Conservation (phyloP, 306 rosid species). For the Cucumis sativus region DNA sequence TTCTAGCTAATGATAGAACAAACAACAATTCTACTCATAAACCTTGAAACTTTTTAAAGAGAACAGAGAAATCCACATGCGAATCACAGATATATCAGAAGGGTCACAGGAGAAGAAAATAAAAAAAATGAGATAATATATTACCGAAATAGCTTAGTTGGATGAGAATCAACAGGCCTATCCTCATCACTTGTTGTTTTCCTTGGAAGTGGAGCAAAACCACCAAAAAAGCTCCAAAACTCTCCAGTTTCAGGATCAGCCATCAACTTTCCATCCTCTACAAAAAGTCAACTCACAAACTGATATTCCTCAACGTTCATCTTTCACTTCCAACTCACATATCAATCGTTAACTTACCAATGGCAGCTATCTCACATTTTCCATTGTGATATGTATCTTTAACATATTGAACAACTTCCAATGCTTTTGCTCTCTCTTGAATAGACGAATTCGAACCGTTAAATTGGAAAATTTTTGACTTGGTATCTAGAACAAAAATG, state of each 20-base stretch:
- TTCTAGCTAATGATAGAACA: background rate
- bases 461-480: constrained; percentile 86
- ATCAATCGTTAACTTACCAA: constrained; percentile 53
- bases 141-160: constrained; percentile 72
- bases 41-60: background rate
- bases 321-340: constrained; percentile 10
- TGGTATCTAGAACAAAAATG: constrained; percentile 81
- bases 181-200: constrained; percentile 54
- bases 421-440: constrained; percentile 98
- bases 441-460: constrained; percentile 85
- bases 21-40: background rate
- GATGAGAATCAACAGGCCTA: constrained; percentile 39
- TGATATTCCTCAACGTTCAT: constrained; percentile 11
- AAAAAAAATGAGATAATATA: constrained; percentile 7
- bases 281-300: constrained; percentile 25
- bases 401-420: constrained; percentile 88
- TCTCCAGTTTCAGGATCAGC: constrained; percentile 94
- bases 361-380: constrained; percentile 82
- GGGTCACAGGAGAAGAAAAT: constrained; percentile 1
- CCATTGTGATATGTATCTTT: constrained; percentile 94
- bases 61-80: background rate
- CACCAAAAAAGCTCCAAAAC: constrained; percentile 94
- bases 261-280: constrained; percentile 99
- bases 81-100: background rate
- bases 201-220: constrained; percentile 97